Conservation (phyloP, 345 rosid species). For the Turnera subulata region DNA sequence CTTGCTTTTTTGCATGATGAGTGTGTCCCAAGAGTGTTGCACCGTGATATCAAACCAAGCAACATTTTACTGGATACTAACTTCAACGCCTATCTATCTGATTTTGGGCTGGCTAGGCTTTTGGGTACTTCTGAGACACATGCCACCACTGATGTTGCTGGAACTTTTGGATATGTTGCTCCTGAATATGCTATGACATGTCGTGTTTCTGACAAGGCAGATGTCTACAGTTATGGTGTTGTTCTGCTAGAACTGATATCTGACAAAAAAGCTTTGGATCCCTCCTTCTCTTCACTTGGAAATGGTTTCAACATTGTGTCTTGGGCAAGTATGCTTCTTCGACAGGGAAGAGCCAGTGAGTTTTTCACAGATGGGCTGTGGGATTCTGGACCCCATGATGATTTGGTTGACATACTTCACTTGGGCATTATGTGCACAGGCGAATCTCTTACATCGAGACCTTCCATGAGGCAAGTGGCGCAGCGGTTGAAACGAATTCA, state of each 20-base stretch:
- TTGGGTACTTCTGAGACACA: conserved; percentile 53
- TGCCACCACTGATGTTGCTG: conserved; percentile 57
- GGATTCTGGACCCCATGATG: conserved; percentile 47
- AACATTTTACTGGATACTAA: conserved; percentile 44
- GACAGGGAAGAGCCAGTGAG: conserved; percentile 34
- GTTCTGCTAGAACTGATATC: conserved; percentile 50
- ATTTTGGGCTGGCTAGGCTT: conserved; percentile 51
- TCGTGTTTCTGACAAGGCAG: conserved; percentile 52
- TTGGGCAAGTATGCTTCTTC: conserved; percentile 45
- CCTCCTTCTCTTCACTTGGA: conserved; percentile 46
- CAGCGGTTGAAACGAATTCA: conserved; percentile 44
- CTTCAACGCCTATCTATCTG: conserved; percentile 48
- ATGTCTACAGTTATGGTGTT: conserved; percentile 53
- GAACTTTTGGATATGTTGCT: conserved; percentile 55
- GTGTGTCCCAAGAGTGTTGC: conserved; percentile 47
- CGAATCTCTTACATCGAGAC: conserved; percentile 47
- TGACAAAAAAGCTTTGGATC: conserved; percentile 49
- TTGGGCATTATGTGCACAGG: conserved; percentile 40
- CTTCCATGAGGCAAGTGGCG: conserved; percentile 50
- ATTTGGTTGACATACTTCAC: conserved; percentile 38
- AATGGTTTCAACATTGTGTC: conserved; percentile 50
- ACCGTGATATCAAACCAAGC: conserved; percentile 54
- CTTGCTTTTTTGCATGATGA: conserved; percentile 48
- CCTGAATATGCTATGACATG: conserved; percentile 61
- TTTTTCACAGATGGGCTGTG: conserved; percentile 44